Conservation (phyloP, 257 asterid genomes). For the Fraxinus excelsior region DNA sequence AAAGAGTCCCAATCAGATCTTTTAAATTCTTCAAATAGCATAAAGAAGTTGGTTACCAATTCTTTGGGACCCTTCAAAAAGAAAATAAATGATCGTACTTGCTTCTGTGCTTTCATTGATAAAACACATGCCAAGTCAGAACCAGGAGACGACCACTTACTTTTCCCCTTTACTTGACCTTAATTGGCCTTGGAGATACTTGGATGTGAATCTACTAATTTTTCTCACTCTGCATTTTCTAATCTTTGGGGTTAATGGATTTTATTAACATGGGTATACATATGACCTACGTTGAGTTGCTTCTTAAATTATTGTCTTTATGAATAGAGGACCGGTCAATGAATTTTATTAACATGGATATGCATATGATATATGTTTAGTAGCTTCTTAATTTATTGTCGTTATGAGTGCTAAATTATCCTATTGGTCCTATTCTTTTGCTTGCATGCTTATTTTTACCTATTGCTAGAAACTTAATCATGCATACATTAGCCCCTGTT, state of each 20-base stretch:
- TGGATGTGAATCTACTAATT: slow-evolving; percentile 32
- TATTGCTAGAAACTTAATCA: too few species aligned
- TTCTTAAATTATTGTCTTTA: too few species aligned
- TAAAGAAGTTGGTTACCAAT: slow-evolving; percentile 40
- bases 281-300: slow-evolving; percentile 3
- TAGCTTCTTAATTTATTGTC: not conserved
- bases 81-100: slow-evolving; percentile 33
- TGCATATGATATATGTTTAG: too few species aligned
- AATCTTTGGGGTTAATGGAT: slow-evolving; percentile 21
- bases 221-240: slow-evolving; percentile 25
- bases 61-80: slow-evolving; percentile 34
- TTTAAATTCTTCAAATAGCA: slow-evolving; percentile 41
- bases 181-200: slow-evolving; percentile 43
- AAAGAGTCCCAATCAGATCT: slow-evolving; percentile 36
- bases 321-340: too few species aligned
- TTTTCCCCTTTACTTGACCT: slow-evolving; percentile 38
- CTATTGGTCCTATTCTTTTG: too few species aligned
- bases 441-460: too few species aligned
- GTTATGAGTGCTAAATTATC: too few species aligned
- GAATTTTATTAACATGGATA: too few species aligned
- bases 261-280: not conserved
- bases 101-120: slow-evolving; percentile 35
- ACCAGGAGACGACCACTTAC: slow-evolving; percentile 25
- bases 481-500: not conserved
- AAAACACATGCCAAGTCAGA: slow-evolving; percentile 39